Conservation (phyloP, 1,139 yeast species). For the Hansenula anomala region DNA sequence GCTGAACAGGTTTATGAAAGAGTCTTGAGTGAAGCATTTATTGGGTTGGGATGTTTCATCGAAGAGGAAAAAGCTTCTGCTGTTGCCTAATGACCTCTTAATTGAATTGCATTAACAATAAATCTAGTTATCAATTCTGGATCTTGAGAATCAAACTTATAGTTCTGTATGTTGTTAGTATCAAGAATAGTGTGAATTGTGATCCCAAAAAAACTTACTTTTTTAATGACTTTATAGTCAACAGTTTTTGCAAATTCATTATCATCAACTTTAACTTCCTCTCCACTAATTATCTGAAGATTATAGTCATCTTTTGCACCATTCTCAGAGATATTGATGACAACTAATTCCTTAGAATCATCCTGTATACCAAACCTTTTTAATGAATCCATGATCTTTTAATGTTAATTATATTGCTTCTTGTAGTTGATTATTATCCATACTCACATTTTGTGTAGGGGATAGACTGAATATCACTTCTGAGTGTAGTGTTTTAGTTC, state of each 20-base stretch:
- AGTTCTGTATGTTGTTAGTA: slow-evolving; percentile 4
- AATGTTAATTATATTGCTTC: neutral
- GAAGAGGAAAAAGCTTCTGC: slow-evolving; percentile 49
- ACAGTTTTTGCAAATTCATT: slow-evolving; percentile 24
- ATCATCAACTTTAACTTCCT: slow-evolving; percentile 29
- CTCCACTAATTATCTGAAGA: slow-evolving; percentile 27
- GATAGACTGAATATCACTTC: slow-evolving; percentile 49
- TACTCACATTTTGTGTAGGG: slow-evolving; percentile 37
- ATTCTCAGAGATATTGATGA: slow-evolving; percentile 29
- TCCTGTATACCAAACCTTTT: slow-evolving; percentile 42
- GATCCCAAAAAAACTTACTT: slow-evolving; percentile 3
- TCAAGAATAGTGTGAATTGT: neutral
- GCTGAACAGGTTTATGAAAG: slow-evolving; percentile 65
- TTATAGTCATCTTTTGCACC: slow-evolving; percentile 15
- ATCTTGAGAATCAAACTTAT: slow-evolving; percentile 14
- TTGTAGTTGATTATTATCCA: too few relatives aligned
- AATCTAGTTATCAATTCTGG: slow-evolving; percentile 21
- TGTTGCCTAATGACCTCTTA: slow-evolving; percentile 25
- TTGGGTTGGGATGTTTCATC: slow-evolving; percentile 80
- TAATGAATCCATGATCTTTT: slow-evolving; percentile 37
- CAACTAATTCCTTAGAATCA: slow-evolving; percentile 28
- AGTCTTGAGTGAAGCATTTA: slow-evolving; percentile 82
- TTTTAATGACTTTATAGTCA: slow-evolving; percentile 32
- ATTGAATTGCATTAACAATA: slow-evolving; percentile 29
- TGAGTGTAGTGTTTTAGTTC: slow-evolving; percentile 47